Conservation (phyloP, 2,329 filamentous ascomycete genomes). For the Colletotrichum tabaci region DNA sequence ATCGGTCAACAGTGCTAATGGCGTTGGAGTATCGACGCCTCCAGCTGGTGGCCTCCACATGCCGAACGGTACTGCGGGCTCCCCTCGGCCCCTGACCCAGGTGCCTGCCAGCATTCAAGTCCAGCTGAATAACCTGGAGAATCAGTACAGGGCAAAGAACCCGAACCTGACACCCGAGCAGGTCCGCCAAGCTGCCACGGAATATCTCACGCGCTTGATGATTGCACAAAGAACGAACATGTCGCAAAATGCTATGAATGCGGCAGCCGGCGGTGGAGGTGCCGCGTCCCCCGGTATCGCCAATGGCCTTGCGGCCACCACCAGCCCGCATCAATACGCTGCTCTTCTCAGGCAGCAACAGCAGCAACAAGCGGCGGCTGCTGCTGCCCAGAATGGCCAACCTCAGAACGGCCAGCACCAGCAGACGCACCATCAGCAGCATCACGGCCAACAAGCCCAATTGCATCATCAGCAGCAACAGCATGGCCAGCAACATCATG, state of each 20-base stretch:
- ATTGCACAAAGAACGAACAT: conserved; percentile 61
- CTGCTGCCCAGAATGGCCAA: conserved; percentile 46
- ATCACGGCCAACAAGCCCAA: conserved; percentile 31
- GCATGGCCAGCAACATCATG: conserved; percentile 27
- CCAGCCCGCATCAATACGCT: conserved; percentile 72
- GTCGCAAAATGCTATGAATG: conserved; percentile 67
- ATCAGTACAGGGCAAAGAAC: conserved; percentile 65
- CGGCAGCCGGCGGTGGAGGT: conserved; percentile 63
- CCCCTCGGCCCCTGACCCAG: conserved; percentile 61
- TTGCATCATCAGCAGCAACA: conserved; percentile 40
- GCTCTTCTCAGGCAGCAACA: conserved; percentile 72
- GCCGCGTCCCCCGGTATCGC: conserved; percentile 57
- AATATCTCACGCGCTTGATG: conserved; percentile 64
- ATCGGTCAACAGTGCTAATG: conserved; percentile 61
- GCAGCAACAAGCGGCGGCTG: conserved; percentile 58
- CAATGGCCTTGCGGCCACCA: conserved; percentile 63
- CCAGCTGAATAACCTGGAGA: conserved; percentile 68
- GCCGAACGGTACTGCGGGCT: conserved; percentile 60
- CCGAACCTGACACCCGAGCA: conserved; percentile 66
- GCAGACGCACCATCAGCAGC: conserved; percentile 40
- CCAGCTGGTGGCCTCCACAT: conserved; percentile 63
- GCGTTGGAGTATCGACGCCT: conserved; percentile 60
- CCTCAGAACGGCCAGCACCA: conserved; percentile 45
- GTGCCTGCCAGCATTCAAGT: conserved; percentile 63
- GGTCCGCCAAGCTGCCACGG: conserved; percentile 65